Percentiles rank a stretch among this genome's conserved stretches.
These are phyloP conservation scores for Neopestalotiopsis rosae DNA, from an alignment of 2,329 filamentous ascomycete genomes.

Conservation along the genomic window DNA sequence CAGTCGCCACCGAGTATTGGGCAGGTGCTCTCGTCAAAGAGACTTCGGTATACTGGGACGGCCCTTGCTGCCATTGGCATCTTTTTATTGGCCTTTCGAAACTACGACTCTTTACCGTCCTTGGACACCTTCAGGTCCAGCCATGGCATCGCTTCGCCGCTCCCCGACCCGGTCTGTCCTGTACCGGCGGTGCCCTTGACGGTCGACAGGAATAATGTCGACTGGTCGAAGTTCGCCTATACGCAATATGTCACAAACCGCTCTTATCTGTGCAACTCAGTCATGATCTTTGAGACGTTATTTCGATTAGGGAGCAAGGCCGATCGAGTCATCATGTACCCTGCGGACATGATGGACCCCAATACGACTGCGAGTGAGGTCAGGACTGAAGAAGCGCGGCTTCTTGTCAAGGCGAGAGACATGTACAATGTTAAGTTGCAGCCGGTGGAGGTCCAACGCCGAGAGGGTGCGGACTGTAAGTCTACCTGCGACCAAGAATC, in stretches of 20 bases:
- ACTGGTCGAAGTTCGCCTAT: constrained; percentile 54
- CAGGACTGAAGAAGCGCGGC: constrained; percentile 33
- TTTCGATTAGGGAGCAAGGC: constrained; percentile 47
- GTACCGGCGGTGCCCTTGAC: constrained; percentile 27
- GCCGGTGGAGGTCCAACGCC: constrained; percentile 46
- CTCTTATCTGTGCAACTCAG: constrained; percentile 54
- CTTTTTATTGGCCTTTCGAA: constrained; percentile 34
- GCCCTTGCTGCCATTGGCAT: constrained; percentile 30
- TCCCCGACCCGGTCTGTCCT: constrained; percentile 28
- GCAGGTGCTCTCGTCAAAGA: constrained; percentile 43
- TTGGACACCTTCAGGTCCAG: constrained; percentile 31
- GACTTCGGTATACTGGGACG: constrained; percentile 34
- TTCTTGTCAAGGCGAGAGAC: constrained; percentile 49
- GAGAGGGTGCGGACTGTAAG: constrained; percentile 35
- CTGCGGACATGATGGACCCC: constrained; percentile 42
- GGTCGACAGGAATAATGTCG: constrained; percentile 31
- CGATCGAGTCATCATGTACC: constrained; percentile 53
- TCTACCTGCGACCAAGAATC: constrained; percentile 33
- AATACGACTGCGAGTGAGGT: constrained; percentile 34
- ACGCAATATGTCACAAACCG: constrained; percentile 55
- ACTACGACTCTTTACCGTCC: constrained; percentile 36
- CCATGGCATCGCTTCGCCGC: constrained; percentile 16
- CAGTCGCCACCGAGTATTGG: constrained; percentile 36
- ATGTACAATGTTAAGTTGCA: constrained; percentile 49
- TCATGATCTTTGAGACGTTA: constrained; percentile 55